These are phyloP conservation scores for Penicillium sp. DNA, from an alignment of 2,329 filamentous ascomycete species.

Conservation along the genomic window DNA sequence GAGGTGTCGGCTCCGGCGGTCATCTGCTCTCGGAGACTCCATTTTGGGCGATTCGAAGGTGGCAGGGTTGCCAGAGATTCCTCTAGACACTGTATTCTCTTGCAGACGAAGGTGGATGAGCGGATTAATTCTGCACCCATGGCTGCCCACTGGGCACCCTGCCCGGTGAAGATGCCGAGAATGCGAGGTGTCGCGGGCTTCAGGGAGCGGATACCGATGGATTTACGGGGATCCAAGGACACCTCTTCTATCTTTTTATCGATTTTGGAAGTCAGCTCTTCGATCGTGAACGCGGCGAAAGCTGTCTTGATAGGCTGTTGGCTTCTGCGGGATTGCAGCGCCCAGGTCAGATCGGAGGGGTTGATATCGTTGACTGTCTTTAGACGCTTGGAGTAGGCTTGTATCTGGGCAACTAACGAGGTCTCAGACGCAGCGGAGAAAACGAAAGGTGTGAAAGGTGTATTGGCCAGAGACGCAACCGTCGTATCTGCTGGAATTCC, in stretches of 20 bases:
- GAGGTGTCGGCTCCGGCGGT: slow-evolving; percentile 14
- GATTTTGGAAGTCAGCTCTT: no score
- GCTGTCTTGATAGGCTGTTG: no score
- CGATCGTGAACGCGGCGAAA: no score
- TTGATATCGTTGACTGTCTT: no score
- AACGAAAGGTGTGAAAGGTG: not conserved
- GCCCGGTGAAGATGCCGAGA: slow-evolving; percentile 27
- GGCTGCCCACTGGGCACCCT: slow-evolving; percentile 29
- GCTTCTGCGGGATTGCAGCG: no score
- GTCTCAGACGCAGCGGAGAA: not conserved
- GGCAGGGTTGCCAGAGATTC: slow-evolving; percentile 19
- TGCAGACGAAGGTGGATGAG: not conserved
- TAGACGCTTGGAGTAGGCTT: no score
- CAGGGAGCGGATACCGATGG: not conserved
- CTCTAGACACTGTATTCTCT: not conserved
- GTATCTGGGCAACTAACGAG: no score
- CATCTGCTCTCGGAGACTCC: slow-evolving; percentile 6
- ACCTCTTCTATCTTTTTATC: no score
- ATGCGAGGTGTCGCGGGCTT: not conserved
- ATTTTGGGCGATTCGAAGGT: not conserved
- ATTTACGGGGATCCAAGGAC: no score
- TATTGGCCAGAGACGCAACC: not conserved
- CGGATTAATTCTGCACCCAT: slow-evolving; percentile 21
- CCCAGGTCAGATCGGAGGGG: no score
- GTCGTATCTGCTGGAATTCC: no score